Base-by-base conservation (phyloP, 306 rosid genomes). In the Acacia confusa region DNA sequence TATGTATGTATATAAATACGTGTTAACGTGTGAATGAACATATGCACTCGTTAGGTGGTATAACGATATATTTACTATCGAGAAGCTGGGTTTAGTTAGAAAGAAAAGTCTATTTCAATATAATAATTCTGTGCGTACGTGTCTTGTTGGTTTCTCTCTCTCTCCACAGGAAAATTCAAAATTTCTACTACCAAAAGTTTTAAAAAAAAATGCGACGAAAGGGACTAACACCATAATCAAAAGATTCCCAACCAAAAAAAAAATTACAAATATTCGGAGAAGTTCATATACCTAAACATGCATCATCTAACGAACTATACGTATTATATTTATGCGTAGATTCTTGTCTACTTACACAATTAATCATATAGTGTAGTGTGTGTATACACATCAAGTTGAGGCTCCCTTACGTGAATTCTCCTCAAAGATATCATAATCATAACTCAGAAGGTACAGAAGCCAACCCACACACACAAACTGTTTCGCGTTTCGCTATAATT, bases 381-480 rank as follows among this genome's bases (percentile, higher is more conserved):
- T 24, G 12, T 58, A 24, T 27, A 3, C 79, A 72, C 55, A 52
- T 83, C 82, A 78, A 85, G 79, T 72, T 76, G 50, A 75, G 38
- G 68, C 25, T 22, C 50, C 80, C 86, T 88, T 85, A 85, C 94
- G 96, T 89, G 79, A 88, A 73, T 89, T 92, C 92, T 53, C 77
- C 22, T 64, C 64, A 25, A 88, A 92, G 94, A 85, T 84, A 87
- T 70, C 66, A 72, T 32, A 17, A 57, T 58, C 53, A 44, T 82
- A 76, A n/a, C n/a, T n/a, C n/a, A n/a, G n/a, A n/a, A 58, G 57
- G 20, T 65, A 63, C 64, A 40, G 41, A 36, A 22, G 16, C 34
- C 53, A 19, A 30, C 57, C 28, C 28, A 10, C 47, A 53, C 53
- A n/a, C 28, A 25, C 47, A 17, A 2, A 77, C 36, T 67, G 36